Base-by-base conservation (phyloP, 345 rosid species). In the Hibiscus trionum region DNA sequence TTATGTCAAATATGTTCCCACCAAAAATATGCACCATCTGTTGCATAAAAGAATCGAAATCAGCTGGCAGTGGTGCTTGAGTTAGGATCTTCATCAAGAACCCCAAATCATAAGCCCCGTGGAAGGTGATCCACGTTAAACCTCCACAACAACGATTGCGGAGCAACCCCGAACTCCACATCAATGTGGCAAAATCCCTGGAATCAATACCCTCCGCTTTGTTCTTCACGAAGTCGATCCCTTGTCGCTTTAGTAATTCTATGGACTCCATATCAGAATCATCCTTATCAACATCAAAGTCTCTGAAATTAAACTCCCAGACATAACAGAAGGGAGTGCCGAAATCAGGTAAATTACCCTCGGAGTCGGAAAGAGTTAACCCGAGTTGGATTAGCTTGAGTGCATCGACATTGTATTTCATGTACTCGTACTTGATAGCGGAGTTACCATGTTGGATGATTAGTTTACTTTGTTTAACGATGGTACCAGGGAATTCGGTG, bases 301-400 rank as follows among this genome's bases (percentile, higher is more conserved):
- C 74, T 11, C 17, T 17, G 47, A 75, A 61, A 11, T 52, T 75
- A 6, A 61, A 70, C 29, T 76, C 33, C 66, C 66, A 76, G 0
- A 55, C 8, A 55, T 55, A 55, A 9, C 26, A 55, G 11, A n/a
- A 55, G 11, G 4, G 11, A 17, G 24, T 7, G 8, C 11, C 24
- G 11, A 55, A 55, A 55, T 55, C 59, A 2, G 27, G 26, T 7
- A 55, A 17, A 8, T 55, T 17, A 7, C 59, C 26, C 6, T 53
- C 10, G 24, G 11, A 17, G 7, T 53, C 58, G 0, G 58, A 53
- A 7, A 53, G 58, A 4, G 58, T 16, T 17, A 53, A 55, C 3
- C 59, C 59, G 4, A 55, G 59, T 17, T 55, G 59, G 58, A 55
- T 55, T 2, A 53, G 0, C 3, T 53, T 17, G 7, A 53, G 24